These are phyloP conservation scores for Wickerhamomyces ciferrii DNA, from an alignment of 805 yeast species.

Conservation along the genomic window DNA sequence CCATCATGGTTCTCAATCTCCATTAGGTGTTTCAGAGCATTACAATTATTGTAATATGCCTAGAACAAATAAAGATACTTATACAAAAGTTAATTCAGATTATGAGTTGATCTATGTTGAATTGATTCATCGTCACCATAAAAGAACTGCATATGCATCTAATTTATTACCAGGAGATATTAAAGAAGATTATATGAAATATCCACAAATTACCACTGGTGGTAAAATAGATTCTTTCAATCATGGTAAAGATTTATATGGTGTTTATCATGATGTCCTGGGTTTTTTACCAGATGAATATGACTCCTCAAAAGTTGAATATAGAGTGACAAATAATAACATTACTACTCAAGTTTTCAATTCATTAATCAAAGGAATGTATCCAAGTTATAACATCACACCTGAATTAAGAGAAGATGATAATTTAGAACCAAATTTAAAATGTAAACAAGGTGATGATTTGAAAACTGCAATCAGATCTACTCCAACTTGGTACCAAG, in stretches of 20 bases:
- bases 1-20: conserved; percentile 18
- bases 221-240: conserved; percentile 33
- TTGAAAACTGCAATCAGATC: conserved; percentile 20
- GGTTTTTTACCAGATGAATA: conserved; percentile 30
- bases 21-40: conserved; percentile 24
- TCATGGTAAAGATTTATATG: conserved; percentile 34
- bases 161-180: conserved; percentile 30
- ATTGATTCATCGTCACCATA: conserved; percentile 38
- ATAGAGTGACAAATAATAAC: conserved; percentile 32
- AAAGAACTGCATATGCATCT: conserved; percentile 33
- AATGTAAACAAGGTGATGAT: conserved; percentile 27
- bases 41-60: conserved; percentile 44
- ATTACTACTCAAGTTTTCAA: conserved; percentile 37
- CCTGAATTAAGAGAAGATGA: conserved; percentile 29
- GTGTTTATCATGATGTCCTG: conserved; percentile 30
- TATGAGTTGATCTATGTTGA: conserved; percentile 32
- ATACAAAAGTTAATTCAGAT: conserved; percentile 22
- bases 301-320: conserved; percentile 22
- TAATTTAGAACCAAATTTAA: conserved; percentile 30
- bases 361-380: conserved; percentile 31
- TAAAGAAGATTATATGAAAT: conserved; percentile 21
- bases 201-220: conserved; percentile 34
- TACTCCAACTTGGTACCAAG: conserved; percentile 30
- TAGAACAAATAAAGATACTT: conserved; percentile 26
- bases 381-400: conserved; percentile 25